Conservation (phyloP, 495 filamentous ascomycete species). For the Penicillium manginii region DNA sequence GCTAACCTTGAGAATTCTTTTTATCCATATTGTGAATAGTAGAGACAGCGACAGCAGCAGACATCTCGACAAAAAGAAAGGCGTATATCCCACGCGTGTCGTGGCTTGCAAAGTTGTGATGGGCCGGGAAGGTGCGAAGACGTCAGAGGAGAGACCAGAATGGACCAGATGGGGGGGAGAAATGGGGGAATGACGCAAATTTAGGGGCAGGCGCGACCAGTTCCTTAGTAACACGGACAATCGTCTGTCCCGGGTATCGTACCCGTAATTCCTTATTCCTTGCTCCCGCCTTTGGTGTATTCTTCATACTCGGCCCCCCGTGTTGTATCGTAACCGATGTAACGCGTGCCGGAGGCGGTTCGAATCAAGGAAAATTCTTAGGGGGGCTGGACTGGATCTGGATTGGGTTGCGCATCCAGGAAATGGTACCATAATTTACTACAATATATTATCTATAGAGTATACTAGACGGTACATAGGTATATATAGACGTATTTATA, state of each 20-base stretch:
- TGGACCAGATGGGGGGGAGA: constrained; percentile 11
- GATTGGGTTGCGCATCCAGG: constrained; percentile 1
- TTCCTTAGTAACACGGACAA: constrained; percentile 23
- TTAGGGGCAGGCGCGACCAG: constrained; percentile 20
- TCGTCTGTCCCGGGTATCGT: not conserved
- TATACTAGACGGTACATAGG: too few relatives aligned
- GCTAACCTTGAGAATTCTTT: constrained; percentile 47
- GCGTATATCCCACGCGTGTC: constrained; percentile 5
- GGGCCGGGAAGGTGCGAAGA: constrained; percentile 21
- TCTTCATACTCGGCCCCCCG: not conserved
- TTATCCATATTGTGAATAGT: constrained; percentile 55
- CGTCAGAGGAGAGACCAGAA: constrained; percentile 32
- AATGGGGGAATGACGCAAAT: constrained; percentile 29
- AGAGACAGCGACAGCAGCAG: constrained; percentile 51
- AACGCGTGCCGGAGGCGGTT: constrained; percentile 10
- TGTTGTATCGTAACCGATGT: constrained; percentile 14
- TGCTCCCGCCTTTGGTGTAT: constrained; percentile 1
- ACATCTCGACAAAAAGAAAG: constrained; percentile 43
- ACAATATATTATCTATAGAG: too few relatives aligned
- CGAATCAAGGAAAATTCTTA: constrained; percentile 12
- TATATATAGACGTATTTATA: too few relatives aligned
- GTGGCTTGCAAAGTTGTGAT: constrained; percentile 22
- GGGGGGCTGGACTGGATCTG: not conserved
- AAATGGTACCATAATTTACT: too few relatives aligned
- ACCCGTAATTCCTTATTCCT: not conserved